phyloP scores from a whole-genome alignment of 2,329 filamentous ascomycete species.

The Fusarium mangiferae region DNA sequence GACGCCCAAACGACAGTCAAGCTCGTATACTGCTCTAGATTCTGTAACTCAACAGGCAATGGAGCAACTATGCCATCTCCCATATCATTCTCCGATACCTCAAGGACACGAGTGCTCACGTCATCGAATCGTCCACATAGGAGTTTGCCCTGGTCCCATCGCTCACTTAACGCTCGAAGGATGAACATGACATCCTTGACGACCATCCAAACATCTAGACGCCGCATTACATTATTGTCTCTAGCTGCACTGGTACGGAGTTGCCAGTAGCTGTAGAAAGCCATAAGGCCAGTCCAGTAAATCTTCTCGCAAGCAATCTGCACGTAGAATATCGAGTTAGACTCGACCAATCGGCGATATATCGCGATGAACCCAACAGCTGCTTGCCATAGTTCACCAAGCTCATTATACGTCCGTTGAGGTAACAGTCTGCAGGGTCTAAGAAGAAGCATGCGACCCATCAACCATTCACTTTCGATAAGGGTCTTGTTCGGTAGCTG shows the following conservation, averaged over 20 bases:
- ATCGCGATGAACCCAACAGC: background rate
- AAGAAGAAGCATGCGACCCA: slow-evolving; percentile 3
- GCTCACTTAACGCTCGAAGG: background rate
- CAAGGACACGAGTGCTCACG: background rate
- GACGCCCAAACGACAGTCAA: background rate
- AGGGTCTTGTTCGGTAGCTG: slow-evolving; percentile 2
- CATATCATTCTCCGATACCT: fast-evolving
- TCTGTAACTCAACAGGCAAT: background rate
- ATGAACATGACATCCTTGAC: slow-evolving; percentile 6
- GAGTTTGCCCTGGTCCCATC: slow-evolving; percentile 4
- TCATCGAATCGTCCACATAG: background rate
- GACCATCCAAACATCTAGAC: background rate
- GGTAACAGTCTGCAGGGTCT: background rate
- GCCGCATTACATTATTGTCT: fast-evolving
- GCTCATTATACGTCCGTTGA: background rate
- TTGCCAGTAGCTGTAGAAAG: background rate
- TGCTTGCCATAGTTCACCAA: background rate
- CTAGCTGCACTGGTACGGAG: fast-evolving
- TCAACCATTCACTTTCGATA: slow-evolving; percentile 14
- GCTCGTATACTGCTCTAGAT: background rate
- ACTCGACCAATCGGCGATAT: background rate
- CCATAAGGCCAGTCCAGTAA: slow-evolving; percentile 1
- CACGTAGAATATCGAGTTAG: slow-evolving; percentile 13
- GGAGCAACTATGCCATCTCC: fast-evolving
- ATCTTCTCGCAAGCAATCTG: slow-evolving; percentile 11